Evolutionary conservation across 1,284 basidiomycete species (phyloP), one percentile per base, ranked within the genome.

Genomic region (Ustilago nuda): DNA sequence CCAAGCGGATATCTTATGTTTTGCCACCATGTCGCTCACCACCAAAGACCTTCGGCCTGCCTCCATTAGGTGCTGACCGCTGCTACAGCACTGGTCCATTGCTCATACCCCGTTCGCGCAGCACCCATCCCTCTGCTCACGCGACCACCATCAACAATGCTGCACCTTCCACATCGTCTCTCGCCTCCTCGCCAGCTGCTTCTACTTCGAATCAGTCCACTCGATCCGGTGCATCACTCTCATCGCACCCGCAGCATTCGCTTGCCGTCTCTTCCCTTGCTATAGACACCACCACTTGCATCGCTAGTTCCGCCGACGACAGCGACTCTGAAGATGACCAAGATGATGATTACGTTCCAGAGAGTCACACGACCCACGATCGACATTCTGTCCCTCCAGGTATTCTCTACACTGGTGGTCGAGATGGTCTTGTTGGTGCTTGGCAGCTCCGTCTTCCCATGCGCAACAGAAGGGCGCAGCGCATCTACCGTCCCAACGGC

Each of bases 371-470:
- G 4, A 33, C 30, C 19, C 30, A 61, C 8, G 51, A 41, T 6
- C 36, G 27, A 17, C 51, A 58, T 11, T 23, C 61, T 19, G 57
- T 64, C 1, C 95, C 96, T 0, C 91, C 92, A 74, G 96, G 97
- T 1, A 96, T 99, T 56, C 88, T 99, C 9, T 98, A 98, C 66
- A 92, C 94, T 1, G 95, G 92, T 33, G 95, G 94, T 11, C 88
- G 95, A 58, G 96, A 99, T 87, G 96, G 97, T 0, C 89, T 96
- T 39, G 89, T 98, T 41, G 92, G 94, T 50, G 90, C 92, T 3
- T 98, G 95, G 94, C 94, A 99, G 84, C 88, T 98, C 13, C 90
- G 89, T 8, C 87, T 97, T 12, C 88, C 90, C 1, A 91, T 92
- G 88, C 87, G 81, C 45, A 82, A 87, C 69, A 57, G 57, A 19